phyloP scores from a whole-genome alignment of 1,284 basidiomycete genomes.

The Tilletia caries region DNA sequence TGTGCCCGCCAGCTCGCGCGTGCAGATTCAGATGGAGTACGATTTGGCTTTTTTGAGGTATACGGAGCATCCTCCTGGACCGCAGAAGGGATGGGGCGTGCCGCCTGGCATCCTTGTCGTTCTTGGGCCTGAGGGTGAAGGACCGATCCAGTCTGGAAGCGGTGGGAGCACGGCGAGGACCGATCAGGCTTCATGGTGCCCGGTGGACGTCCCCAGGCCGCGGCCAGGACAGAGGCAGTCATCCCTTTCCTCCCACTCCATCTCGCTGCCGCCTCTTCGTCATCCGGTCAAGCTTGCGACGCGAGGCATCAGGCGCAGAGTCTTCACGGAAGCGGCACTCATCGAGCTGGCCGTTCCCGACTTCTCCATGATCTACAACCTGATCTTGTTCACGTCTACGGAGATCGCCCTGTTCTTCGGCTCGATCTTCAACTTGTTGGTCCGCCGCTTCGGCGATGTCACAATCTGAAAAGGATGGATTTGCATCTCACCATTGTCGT shows the following conservation, averaged over 20 bases:
- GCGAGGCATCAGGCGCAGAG: constrained; percentile 24
- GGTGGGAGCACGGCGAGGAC: not conserved
- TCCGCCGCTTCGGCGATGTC: constrained; percentile 66
- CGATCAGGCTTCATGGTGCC: not conserved
- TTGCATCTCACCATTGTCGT: too few species aligned
- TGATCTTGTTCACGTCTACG: constrained; percentile 62
- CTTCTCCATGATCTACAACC: constrained; percentile 99
- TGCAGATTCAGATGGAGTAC: constrained; percentile 71
- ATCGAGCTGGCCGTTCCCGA: constrained; percentile 92
- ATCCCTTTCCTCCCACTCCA: not conserved
- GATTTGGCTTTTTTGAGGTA: constrained; percentile 84
- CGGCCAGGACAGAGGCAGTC: constrained; percentile 1
- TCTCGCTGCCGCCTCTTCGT: not conserved
- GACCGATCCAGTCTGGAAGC: not conserved
- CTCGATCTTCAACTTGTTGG: constrained; percentile 79
- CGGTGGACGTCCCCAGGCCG: not conserved
- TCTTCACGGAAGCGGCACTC: constrained; percentile 77
- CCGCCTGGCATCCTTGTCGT: constrained; percentile 63
- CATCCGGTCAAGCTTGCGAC: not conserved
- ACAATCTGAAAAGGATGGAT: constrained; percentile 17
- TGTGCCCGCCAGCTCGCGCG: constrained; percentile 63
- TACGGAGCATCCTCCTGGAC: constrained; percentile 92
- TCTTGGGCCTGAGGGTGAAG: constrained; percentile 17
- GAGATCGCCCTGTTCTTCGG: constrained; percentile 80
- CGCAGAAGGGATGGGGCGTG: constrained; percentile 88